Conservation (phyloP, 2,329 filamentous ascomycete genomes). For the Herpotrichia juniperi region DNA sequence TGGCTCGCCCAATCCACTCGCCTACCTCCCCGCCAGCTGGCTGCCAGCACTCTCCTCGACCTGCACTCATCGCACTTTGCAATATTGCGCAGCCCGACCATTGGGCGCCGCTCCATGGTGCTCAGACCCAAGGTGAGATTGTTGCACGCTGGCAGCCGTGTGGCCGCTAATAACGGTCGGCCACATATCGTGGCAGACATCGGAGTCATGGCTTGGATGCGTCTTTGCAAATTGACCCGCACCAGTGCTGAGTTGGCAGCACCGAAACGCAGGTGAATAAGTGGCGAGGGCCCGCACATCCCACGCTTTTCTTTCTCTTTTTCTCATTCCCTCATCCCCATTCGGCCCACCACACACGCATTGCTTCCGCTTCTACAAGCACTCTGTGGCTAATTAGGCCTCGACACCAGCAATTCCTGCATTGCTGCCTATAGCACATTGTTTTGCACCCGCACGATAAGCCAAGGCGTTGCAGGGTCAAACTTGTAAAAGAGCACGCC, state of each 20-base stretch:
- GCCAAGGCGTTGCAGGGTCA: conserved; percentile 46
- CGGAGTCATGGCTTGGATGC: conserved; percentile 37
- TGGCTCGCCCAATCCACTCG: conserved; percentile 37
- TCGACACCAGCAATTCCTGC: conserved; percentile 44
- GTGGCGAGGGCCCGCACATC: conserved; percentile 39
- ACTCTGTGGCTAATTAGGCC: conserved; percentile 42
- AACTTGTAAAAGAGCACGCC: conserved; percentile 44
- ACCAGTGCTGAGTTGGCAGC: conserved; percentile 43
- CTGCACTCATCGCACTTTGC: conserved; percentile 36
- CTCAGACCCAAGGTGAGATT: conserved; percentile 45
- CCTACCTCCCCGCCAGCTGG: conserved; percentile 34
- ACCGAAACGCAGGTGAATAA: conserved; percentile 45
- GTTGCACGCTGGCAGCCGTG: conserved; percentile 31
- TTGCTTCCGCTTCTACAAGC: conserved; percentile 36
- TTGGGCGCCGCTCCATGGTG: conserved; percentile 32
- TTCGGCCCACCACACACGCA: conserved; percentile 38
- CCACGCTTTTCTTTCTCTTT: conserved; percentile 35
- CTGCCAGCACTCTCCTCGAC: conserved; percentile 41
- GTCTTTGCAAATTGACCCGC: conserved; percentile 41
- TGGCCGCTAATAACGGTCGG: conserved; percentile 42
- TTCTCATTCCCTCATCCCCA: conserved; percentile 28
- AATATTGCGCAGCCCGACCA: conserved; percentile 39
- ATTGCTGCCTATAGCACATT: conserved; percentile 46
- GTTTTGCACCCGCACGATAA: conserved; percentile 44
- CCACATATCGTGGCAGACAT: conserved; percentile 39